These are phyloP conservation scores for Pythium brachiatum DNA, from an alignment of 352 stramenopile species.

Conservation along the genomic window DNA sequence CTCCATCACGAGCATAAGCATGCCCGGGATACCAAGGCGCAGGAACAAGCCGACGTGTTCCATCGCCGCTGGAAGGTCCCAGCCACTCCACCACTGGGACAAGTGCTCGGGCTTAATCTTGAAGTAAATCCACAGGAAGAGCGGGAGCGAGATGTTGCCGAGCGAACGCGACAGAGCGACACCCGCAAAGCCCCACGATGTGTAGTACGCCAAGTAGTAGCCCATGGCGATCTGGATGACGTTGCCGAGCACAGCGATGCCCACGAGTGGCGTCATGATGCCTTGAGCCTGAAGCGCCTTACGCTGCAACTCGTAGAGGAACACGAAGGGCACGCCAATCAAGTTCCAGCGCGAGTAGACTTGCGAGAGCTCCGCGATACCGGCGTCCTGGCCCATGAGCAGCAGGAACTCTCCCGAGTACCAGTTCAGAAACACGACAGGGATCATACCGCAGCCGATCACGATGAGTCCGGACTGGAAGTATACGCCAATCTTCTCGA, in stretches of 20 bases:
- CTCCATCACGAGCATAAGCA: constrained; percentile 71
- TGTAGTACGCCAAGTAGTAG: constrained; percentile 75
- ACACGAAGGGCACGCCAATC: constrained; percentile 17
- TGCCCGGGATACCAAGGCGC: constrained; percentile 52
- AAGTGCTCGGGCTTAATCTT: constrained; percentile 29
- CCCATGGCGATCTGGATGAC: constrained; percentile 57
- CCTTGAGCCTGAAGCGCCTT: constrained; percentile 69
- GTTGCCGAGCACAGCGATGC: constrained; percentile 47
- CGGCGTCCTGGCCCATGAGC: constrained; percentile 45
- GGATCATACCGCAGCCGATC: constrained; percentile 39
- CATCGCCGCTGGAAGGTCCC: constrained; percentile 47
- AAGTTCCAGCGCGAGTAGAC: constrained; percentile 40
- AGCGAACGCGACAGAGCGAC: constrained; percentile 66
- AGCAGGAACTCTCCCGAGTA: constrained; percentile 49
- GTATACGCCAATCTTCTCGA: constrained; percentile 71
- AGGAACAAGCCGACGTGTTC: constrained; percentile 63
- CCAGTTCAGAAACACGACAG: constrained; percentile 52
- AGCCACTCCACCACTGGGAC: constrained; percentile 62
- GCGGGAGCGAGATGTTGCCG: constrained; percentile 49
- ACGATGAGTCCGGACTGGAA: constrained; percentile 58
- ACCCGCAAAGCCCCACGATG: constrained; percentile 70
- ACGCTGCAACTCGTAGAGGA: constrained; percentile 53
- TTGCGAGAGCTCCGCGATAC: constrained; percentile 44
- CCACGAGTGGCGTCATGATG: constrained; percentile 52
- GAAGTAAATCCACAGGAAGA: constrained; percentile 61